Evolutionary conservation across 176 grass and related monocot genomes (phyloP), one percentile per base, ranked within the genome.

Genomic region (Aechmea fasciata): DNA sequence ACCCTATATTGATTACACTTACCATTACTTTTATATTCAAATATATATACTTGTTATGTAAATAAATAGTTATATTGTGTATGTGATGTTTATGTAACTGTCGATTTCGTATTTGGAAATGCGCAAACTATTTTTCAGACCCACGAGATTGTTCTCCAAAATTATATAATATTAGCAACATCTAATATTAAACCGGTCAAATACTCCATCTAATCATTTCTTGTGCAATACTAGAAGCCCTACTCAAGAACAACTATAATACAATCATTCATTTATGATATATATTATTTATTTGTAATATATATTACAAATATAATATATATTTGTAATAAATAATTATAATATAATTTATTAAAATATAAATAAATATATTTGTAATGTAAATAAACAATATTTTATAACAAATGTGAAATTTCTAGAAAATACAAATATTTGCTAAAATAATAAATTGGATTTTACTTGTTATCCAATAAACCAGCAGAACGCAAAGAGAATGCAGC

Each of bases 31-130:
- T n/a, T n/a, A n/a, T n/a, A n/a, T n/a, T n/a, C n/a, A 26, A 2
- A 26, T 26, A 26, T 26, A 26, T 26, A 26, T 26, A 26, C 2
- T 26, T 26, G 25, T 26, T 2, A 26, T 26, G 2, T 26, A 26
- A 26, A 26, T 26, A 26, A 26, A 26, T 26, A 94, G 83, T 90
- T 94, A 83, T 94, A 89, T 71, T 71, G 90, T 0, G 90, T 87
- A 10, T 94, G 86, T 73, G 71, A 69, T 0, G 13, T 94, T 25
- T 73, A 72, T 0, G 80, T 79, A 0, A 92, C 85, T 15, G 80
- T 88, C 52, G 85, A 92, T 71, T 92, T 92, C 82, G 82, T 92
- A 67, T 92, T 92, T 73, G 82, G 89, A 15, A 88, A 92, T 68
- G 84, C 89, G 6, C 82, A 88, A 73, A 85, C 84, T 49, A 69